These are phyloP conservation scores for Arxiozyma bovina DNA, from an alignment of 1,139 yeast genomes.

Conservation along the genomic window DNA sequence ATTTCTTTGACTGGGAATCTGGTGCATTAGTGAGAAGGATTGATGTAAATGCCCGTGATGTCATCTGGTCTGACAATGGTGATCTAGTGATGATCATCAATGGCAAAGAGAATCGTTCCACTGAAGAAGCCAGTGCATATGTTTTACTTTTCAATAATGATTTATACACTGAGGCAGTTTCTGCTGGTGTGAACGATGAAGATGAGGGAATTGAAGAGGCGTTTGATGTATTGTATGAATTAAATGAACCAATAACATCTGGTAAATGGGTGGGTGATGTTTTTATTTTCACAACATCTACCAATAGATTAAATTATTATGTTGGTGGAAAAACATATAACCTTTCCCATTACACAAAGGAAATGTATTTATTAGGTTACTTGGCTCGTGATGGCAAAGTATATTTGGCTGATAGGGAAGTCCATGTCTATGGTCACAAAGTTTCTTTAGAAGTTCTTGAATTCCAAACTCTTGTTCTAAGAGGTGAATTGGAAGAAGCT, in stretches of 20 bases:
- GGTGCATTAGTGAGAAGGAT: conserved; percentile 80
- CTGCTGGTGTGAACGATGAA: conserved; percentile 50
- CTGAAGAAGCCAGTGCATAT: conserved; percentile 55
- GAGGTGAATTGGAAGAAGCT: conserved; percentile 83
- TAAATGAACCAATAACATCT: conserved; percentile 71
- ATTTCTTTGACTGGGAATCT: conserved; percentile 89
- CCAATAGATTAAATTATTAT: conserved; percentile 84
- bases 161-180: conserved; percentile 54
- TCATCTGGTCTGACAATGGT: conserved; percentile 91
- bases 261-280: conserved; percentile 98
- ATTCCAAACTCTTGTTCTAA: conserved; percentile 87
- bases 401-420: conserved; percentile 83
- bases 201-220: conserved; percentile 85
- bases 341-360: conserved; percentile 86
- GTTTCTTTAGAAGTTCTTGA: conserved; percentile 81
- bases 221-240: conserved; percentile 76
- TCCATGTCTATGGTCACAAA: conserved; percentile 73
- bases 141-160: conserved; percentile 67
- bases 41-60: conserved; percentile 68
- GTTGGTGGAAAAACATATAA: conserved; percentile 93
- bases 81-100: conserved; percentile 75
- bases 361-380: conserved; percentile 81
- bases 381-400: conserved; percentile 82
- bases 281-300: conserved; percentile 75
- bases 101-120: conserved; percentile 28